A percentile compares a stretch with the other conserved stretches of the same genome.
Conservation (phyloP, 2,329 filamentous ascomycete species). For the Penicillium olsonii region DNA sequence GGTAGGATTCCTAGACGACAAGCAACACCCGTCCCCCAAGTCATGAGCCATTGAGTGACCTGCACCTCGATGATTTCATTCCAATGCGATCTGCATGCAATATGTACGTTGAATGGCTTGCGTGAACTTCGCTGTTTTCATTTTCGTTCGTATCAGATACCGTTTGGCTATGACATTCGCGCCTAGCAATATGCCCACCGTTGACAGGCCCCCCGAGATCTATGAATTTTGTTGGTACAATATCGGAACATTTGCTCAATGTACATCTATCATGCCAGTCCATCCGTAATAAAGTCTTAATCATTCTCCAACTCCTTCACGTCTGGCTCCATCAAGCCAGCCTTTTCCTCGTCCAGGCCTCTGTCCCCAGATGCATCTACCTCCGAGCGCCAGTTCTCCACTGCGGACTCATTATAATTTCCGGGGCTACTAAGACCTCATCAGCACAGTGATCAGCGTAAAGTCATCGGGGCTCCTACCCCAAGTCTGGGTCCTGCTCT, state of each 20-base stretch:
- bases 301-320: background rate
- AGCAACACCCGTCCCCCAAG: too few species aligned
- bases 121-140: too few species aligned
- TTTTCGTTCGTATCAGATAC: too few species aligned
- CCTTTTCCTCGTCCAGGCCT: background rate
- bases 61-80: too few species aligned
- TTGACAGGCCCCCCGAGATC: too few species aligned
- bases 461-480: background rate
- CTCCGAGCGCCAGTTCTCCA: background rate
- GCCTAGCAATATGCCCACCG: too few species aligned
- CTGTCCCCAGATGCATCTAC: background rate
- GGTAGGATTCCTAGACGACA: too few species aligned
- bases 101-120: too few species aligned
- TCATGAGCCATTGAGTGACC: too few species aligned
- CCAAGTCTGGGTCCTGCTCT: background rate
- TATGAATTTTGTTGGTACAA: background rate
- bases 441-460: background rate
- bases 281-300: background rate
- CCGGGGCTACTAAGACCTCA: background rate
- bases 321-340: background rate
- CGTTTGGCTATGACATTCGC: too few species aligned
- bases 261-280: background rate
- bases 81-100: too few species aligned
- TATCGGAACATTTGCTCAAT: background rate
- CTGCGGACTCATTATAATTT: background rate